Base-by-base conservation (phyloP, 108 stramenopile species). In the Discostella pseudostelligera region DNA sequence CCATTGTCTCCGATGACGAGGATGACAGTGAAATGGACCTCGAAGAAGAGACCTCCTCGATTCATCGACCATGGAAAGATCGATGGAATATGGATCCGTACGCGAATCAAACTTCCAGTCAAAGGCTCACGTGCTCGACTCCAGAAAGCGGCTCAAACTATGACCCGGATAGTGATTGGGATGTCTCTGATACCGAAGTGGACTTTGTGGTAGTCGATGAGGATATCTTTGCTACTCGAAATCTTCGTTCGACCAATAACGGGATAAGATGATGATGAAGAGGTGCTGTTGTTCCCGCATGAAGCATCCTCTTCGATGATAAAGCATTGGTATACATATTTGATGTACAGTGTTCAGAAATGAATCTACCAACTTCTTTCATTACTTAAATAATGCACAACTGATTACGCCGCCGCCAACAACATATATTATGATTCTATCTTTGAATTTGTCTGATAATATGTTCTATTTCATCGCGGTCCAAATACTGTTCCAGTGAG, bases 401-500 rank as follows among this genome's bases (percentile, higher is more conserved):
- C n/a, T n/a, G n/a, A 43, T 43, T n/a, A 1, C n/a, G 3, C n/a
- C 9, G 7, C 1, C n/a, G 10, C 5, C 32, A 32, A 32, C 32
- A 32, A 32, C 42, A 43, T 43, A 43, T 43, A n/a, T 43, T n/a
- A n/a, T n/a, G n/a, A n/a, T 8, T n/a, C 42, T 43, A 43, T 43
- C 9, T 32, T 3, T 32, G n/a, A 32, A 32, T 32, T 32, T 32
- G 5, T 5, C 32, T 32, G 32, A 32, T 32, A 1, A 43, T 43
- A 8, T 43, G 7, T 43, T 43, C 4, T 32, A 3, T 5, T 4
- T 5, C 32, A 43, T 8, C 3, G 42, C 4, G n/a, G n/a, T n/a
- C n/a, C n/a, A n/a, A n/a, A n/a, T n/a, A n/a, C n/a, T n/a, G n/a
- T n/a, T n/a, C n/a, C n/a, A n/a, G n/a, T n/a, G n/a, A n/a, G n/a